Evolutionary conservation across 345 rosid species (phyloP).

Genomic region (Mercurialis annua): DNA sequence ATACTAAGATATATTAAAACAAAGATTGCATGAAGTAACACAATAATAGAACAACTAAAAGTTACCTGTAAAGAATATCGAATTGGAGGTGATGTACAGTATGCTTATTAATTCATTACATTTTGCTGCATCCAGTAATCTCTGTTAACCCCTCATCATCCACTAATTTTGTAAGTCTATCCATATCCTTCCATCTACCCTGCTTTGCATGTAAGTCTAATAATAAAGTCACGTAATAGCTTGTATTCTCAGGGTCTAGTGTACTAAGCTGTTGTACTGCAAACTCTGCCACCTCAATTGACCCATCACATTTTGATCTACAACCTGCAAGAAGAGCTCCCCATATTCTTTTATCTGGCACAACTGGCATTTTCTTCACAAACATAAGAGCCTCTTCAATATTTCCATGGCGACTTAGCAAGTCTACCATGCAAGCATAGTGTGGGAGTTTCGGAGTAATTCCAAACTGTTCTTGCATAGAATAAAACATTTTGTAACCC

Average conservation of each 20-base stretch:
- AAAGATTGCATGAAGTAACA: neutral
- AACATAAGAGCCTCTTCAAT: conserved; percentile 13
- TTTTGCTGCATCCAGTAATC: neutral
- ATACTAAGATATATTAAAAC: too few relatives aligned
- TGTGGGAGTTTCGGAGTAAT: conserved; percentile 16
- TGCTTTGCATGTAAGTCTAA: conserved; percentile 1
- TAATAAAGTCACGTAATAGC: conserved; percentile 2
- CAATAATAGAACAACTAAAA: neutral
- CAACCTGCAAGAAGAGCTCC: conserved; percentile 19
- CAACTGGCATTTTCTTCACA: conserved; percentile 13
- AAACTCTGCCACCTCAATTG: conserved; percentile 11
- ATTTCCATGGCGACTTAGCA: conserved; percentile 7
- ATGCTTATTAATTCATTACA: conserved; percentile 4
- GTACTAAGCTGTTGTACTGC: conserved; percentile 1
- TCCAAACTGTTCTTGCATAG: conserved; percentile 12
- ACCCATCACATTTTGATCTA: neutral
- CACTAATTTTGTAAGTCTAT: conserved; percentile 7
- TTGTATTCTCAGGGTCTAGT: conserved; percentile 6
- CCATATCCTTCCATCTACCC: conserved; percentile 12
- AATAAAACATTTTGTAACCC: conserved; percentile 11
- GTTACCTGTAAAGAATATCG: neutral
- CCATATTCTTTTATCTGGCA: conserved; percentile 17
- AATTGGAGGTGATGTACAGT: neutral
- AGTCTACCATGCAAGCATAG: conserved; percentile 24
- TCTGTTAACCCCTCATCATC: conserved; percentile 12